Base-by-base conservation (phyloP, 441 rosid species). In the Eugenia klotzschiana region DNA sequence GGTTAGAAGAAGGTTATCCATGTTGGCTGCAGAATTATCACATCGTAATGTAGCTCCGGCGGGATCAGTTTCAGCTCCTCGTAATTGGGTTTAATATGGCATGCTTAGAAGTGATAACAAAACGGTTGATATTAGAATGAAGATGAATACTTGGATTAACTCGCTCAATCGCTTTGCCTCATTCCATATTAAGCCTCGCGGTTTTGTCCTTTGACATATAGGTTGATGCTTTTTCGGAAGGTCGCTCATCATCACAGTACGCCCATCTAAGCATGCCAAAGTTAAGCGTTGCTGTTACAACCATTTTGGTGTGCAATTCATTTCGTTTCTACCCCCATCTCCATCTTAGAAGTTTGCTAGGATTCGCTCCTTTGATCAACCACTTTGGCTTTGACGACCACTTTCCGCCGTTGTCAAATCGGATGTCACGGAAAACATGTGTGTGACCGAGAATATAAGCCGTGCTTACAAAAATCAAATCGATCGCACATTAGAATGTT, bases 181-280 rank as follows among this genome's bases (percentile, higher is more conserved):
- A 5, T 49, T 3, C 3, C 9, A 18, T 18, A 51, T 1, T 0
- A 6, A 51, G 22, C 4, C 7, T 51, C 22, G 18, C 3, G 23
- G 2, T 51, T 18, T 18, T 51, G 8, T 18, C 8, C 7, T 15
- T 6, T 15, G 7, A 18, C 22, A 51, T 51, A 5, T 1, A 51
- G 1, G 3, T 18, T 8, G 2, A 2, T 6, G 6, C 8, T 51
- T 51, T 51, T 3, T 18, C 7, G 18, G 0, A 16, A 6, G 22
- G 3, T 51, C 22, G 6, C 5, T 2, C 18, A 51, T 51, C 8
- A 2, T 2, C 2, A 6, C 5, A 16, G 22, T 16, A 2, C 22
- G 5, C 1, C 7, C 6, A 0, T 8, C 3, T 5, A 1, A 51
- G 1, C 22, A 51, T 6, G 8, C 3, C 18, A 16, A 51, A 51